These are phyloP conservation scores for Ambrosiella cleistominuta DNA, from an alignment of 2,329 filamentous ascomycete species.

Conservation along the genomic window DNA sequence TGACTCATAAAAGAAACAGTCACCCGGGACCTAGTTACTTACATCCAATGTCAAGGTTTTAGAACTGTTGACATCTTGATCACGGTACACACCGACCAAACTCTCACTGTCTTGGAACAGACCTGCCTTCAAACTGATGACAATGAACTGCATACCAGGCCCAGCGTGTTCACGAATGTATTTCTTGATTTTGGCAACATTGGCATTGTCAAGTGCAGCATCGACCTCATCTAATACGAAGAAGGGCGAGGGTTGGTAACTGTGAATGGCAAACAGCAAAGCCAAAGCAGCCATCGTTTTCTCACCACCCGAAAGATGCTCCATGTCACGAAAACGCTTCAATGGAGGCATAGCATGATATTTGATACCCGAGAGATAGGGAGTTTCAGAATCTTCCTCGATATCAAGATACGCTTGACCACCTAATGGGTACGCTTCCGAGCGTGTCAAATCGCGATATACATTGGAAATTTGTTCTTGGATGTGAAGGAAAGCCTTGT, in stretches of 20 bases:
- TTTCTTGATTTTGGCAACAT: conserved; percentile 88
- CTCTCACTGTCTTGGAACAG: conserved; percentile 95
- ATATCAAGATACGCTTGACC: conserved; percentile 80
- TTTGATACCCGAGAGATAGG: conserved; percentile 88
- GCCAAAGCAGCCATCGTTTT: conserved; percentile 97
- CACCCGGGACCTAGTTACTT: conserved; percentile 28
- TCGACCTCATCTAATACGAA: conserved; percentile 98
- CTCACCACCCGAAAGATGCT: conserved; percentile 89
- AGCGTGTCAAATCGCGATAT: conserved; percentile 88
- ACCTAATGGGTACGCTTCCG: conserved; percentile 79
- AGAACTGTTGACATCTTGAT: conserved; percentile 84
- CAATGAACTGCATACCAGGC: conserved; percentile 97
- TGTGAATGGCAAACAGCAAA: conserved; percentile 92
- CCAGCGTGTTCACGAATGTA: conserved; percentile 90
- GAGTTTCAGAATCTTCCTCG: conserved; percentile 84
- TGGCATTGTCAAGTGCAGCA: conserved; percentile 93
- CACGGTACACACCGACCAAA: conserved; percentile 84
- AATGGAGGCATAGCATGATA: conserved; percentile 98
- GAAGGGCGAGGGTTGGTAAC: conserved; percentile 87
- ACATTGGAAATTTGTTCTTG: conserved; percentile 85
- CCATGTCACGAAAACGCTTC: conserved; percentile 98
- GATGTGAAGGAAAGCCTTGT: conserved; percentile 88
- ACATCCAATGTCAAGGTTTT: conserved; percentile 89
- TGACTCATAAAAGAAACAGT: not conserved
- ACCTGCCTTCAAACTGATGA: conserved; percentile 89